phyloP scores from a whole-genome alignment of 2,329 filamentous ascomycete species.

The Drechslera avenae region DNA sequence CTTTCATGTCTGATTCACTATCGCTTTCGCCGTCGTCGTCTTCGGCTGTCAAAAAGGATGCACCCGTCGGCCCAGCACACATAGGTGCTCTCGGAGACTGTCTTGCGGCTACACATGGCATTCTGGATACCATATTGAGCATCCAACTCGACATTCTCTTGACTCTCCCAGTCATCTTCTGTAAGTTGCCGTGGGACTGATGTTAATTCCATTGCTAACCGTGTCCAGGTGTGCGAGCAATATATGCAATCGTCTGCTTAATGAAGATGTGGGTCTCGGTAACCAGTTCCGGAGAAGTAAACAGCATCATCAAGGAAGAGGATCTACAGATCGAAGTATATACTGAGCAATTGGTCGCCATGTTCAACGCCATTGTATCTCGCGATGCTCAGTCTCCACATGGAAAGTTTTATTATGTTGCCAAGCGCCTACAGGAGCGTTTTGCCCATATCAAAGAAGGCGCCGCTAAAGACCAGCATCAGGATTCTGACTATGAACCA shows the following conservation, averaged over 20 bases:
- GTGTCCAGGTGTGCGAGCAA: slow-evolving; percentile 55
- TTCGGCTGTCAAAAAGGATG: slow-evolving; percentile 47
- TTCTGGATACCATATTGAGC: slow-evolving; percentile 56
- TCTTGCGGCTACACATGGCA: slow-evolving; percentile 53
- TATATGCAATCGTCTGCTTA: slow-evolving; percentile 63
- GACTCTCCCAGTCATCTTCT: slow-evolving; percentile 54
- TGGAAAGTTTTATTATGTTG: slow-evolving; percentile 55
- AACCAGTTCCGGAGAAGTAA: slow-evolving; percentile 55
- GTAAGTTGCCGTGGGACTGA: slow-evolving; percentile 27
- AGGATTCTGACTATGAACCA: slow-evolving; percentile 29
- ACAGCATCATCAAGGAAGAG: slow-evolving; percentile 55
- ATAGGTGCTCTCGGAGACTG: slow-evolving; percentile 55
- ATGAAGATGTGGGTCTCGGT: slow-evolving; percentile 66
- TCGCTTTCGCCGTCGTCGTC: slow-evolving; percentile 43
- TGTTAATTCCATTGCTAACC: slow-evolving; percentile 20
- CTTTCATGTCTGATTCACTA: slow-evolving; percentile 51
- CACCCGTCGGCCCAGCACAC: slow-evolving; percentile 52
- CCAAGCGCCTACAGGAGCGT: slow-evolving; percentile 53
- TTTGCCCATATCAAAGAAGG: slow-evolving; percentile 53
- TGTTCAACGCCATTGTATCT: slow-evolving; percentile 53
- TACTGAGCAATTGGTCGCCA: slow-evolving; percentile 52
- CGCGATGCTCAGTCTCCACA: slow-evolving; percentile 51
- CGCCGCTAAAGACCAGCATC: slow-evolving; percentile 36
- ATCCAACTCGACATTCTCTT: slow-evolving; percentile 53
- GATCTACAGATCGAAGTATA: slow-evolving; percentile 55